These are phyloP conservation scores for Gyromitra esculenta DNA, from an alignment of 2,329 filamentous ascomycete species.

Conservation along the genomic window DNA sequence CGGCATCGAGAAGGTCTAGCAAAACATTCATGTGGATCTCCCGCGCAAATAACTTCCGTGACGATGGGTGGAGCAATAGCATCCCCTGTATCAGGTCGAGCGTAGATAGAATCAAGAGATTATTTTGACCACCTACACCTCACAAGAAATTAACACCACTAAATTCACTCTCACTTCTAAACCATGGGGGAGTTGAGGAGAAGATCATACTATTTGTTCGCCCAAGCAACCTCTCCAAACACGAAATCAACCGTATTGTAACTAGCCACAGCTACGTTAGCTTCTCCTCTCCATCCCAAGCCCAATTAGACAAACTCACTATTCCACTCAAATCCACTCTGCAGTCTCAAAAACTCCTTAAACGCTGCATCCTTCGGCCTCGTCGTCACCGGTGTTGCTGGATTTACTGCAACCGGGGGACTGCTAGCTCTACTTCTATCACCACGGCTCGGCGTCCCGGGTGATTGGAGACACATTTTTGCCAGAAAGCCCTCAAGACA, in stretches of 20 bases:
- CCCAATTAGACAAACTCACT: conserved; percentile 61
- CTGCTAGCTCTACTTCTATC: conserved; percentile 25
- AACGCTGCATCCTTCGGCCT: conserved; percentile 82
- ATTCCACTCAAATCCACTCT: conserved; percentile 98
- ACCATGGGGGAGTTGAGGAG: neutral
- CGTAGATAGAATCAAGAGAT: conserved; percentile 85
- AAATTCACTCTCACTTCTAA: neutral
- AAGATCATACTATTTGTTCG: conserved; percentile 70
- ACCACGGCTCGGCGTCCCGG: conserved; percentile 37
- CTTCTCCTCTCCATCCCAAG: neutral
- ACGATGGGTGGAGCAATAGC: conserved; percentile 87
- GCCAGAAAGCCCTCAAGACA: conserved; percentile 94
- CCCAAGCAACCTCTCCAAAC: conserved; percentile 84
- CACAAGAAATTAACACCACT: conserved; percentile 15
- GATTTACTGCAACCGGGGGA: conserved; percentile 24
- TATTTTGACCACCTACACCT: conserved; percentile 75
- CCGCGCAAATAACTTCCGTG: conserved; percentile 83
- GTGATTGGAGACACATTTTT: conserved; percentile 83
- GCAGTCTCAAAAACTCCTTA: conserved; percentile 92
- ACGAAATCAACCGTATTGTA: conserved; percentile 82
- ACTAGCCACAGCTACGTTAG: conserved; percentile 63
- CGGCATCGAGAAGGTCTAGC: conserved; percentile 90
- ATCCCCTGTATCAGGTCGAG: conserved; percentile 89
- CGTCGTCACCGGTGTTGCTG: conserved; percentile 24
- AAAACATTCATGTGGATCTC: conserved; percentile 96